These are phyloP conservation scores for Fusarium foetens DNA, from an alignment of 2,329 filamentous ascomycete genomes.

Conservation along the genomic window DNA sequence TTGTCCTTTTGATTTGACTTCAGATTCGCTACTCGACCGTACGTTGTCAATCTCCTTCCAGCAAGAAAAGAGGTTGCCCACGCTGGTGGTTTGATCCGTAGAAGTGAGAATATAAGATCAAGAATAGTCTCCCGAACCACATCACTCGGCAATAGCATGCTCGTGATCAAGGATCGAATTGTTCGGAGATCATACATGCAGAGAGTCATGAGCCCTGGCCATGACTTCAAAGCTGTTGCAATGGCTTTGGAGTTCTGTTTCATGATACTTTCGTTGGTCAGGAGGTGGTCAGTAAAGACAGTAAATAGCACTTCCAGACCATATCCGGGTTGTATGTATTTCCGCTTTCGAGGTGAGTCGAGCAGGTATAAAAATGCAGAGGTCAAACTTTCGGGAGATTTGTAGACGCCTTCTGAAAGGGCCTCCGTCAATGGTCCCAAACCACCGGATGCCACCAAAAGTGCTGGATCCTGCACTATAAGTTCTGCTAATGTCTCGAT, in stretches of 20 bases:
- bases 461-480: slow-evolving; percentile 82
- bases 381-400: slow-evolving; percentile 88
- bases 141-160: slow-evolving; percentile 67
- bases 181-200: slow-evolving; percentile 90
- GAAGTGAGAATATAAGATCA: slow-evolving; percentile 80
- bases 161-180: slow-evolving; percentile 79
- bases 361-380: slow-evolving; percentile 89
- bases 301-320: slow-evolving; percentile 91
- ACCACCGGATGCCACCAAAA: slow-evolving; percentile 85
- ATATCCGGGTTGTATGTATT: slow-evolving; percentile 86
- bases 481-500: slow-evolving; percentile 94
- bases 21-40: slow-evolving; percentile 90
- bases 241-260: slow-evolving; percentile 95
- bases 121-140: slow-evolving; percentile 79
- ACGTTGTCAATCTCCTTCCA: slow-evolving; percentile 91
- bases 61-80: slow-evolving; percentile 98
- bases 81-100: slow-evolving; percentile 88
- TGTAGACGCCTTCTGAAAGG: slow-evolving; percentile 89
- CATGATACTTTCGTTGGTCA: slow-evolving; percentile 68
- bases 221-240: slow-evolving; percentile 88
- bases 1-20: slow-evolving; percentile 66
- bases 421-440: slow-evolving; percentile 90
- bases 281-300: slow-evolving; percentile 85
- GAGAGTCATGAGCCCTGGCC: slow-evolving; percentile 89
- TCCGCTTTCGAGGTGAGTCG: slow-evolving; percentile 82